These are phyloP conservation scores for Monascus purpureus DNA, from an alignment of 495 filamentous ascomycete species.

Conservation along the genomic window DNA sequence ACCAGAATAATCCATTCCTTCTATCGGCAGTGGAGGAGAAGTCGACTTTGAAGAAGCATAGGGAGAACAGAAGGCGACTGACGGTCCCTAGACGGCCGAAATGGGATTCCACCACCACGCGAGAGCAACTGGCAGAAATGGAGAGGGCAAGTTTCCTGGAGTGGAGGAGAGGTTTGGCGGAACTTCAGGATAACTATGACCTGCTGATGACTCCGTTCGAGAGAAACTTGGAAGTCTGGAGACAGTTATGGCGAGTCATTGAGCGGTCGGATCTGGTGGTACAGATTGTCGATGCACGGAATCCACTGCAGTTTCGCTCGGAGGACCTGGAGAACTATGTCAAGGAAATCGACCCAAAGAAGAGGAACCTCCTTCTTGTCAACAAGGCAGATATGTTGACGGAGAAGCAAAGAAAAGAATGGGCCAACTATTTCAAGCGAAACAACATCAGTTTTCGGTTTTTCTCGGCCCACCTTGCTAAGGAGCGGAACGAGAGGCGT, in stretches of 20 bases:
- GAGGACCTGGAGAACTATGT: conserved; percentile 92
- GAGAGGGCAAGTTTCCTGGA: conserved; percentile 73
- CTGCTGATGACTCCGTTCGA: conserved; percentile 98
- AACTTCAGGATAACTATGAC: conserved; percentile 84
- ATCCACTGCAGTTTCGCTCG: conserved; percentile 84
- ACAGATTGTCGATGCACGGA: conserved; percentile 96
- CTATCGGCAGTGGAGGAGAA: conserved; percentile 80
- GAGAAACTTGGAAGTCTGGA: conserved; percentile 95
- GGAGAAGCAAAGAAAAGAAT: conserved; percentile 61
- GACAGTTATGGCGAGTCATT: conserved; percentile 96
- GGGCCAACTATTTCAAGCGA: conserved; percentile 79
- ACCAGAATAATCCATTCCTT: conserved; percentile 91
- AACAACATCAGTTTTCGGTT: conserved; percentile 78
- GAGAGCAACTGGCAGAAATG: conserved; percentile 59
- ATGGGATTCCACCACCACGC: conserved; percentile 78
- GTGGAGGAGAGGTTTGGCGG: conserved; percentile 84
- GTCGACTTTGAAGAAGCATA: conserved; percentile 62
- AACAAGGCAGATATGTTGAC: conserved; percentile 99
- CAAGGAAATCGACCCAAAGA: conserved; percentile 74
- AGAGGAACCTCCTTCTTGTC: conserved; percentile 84
- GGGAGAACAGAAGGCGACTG: conserved; percentile 56
- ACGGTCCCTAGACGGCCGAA: conserved; percentile 82
- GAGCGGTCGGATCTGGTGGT: conserved; percentile 92
- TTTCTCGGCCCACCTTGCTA: conserved; percentile 88
- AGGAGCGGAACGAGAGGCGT: conserved; percentile 65